Evolutionary conservation across 306 rosid species (phyloP).

Genomic region (Cicer judaicum): DNA sequence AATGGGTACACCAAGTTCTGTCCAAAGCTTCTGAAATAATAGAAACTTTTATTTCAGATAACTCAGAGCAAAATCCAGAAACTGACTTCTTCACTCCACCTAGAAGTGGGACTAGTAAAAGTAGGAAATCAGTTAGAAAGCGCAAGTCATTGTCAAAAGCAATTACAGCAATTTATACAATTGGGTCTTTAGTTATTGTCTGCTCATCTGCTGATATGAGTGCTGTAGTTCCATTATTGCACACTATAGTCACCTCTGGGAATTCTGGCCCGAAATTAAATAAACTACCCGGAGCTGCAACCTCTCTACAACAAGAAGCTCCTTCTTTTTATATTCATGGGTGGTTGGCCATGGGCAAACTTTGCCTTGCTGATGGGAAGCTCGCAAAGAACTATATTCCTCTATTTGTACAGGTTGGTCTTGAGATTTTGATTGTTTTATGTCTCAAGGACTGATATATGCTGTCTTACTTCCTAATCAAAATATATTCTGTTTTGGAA

Average conservation of each 20-base stretch:
- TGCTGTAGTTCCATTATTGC: slow-evolving; percentile 63
- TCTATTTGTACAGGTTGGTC: slow-evolving; percentile 80
- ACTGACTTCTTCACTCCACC: slow-evolving; percentile 66
- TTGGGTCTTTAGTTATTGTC: slow-evolving; percentile 78
- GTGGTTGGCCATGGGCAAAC: slow-evolving; percentile 93
- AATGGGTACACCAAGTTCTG: slow-evolving; percentile 68
- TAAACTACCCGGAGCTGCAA: slow-evolving; percentile 56
- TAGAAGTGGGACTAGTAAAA: slow-evolving; percentile 60
- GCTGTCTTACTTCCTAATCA: slow-evolving; percentile 17
- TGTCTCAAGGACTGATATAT: slow-evolving; percentile 21
- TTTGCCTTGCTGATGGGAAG: slow-evolving; percentile 90
- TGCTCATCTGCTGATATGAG: slow-evolving; percentile 73
- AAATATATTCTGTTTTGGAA: slow-evolving; percentile 24
- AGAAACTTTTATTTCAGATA: slow-evolving; percentile 63
- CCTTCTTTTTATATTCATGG: slow-evolving; percentile 85
- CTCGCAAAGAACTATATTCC: slow-evolving; percentile 89
- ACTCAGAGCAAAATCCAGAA: slow-evolving; percentile 47
- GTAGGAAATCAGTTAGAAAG: slow-evolving; percentile 55
- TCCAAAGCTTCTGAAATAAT: slow-evolving; percentile 62
- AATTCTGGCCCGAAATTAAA: slow-evolving; percentile 67
- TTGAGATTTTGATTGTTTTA: slow-evolving; percentile 31
- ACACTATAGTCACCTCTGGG: slow-evolving; percentile 80
- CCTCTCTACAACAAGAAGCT: slow-evolving; percentile 63
- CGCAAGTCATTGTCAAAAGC: slow-evolving; percentile 64
- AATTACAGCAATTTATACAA: slow-evolving; percentile 76